These are phyloP conservation scores for Sarocladium brachiariae DNA, from an alignment of 2,329 filamentous ascomycete species.

Conservation along the genomic window DNA sequence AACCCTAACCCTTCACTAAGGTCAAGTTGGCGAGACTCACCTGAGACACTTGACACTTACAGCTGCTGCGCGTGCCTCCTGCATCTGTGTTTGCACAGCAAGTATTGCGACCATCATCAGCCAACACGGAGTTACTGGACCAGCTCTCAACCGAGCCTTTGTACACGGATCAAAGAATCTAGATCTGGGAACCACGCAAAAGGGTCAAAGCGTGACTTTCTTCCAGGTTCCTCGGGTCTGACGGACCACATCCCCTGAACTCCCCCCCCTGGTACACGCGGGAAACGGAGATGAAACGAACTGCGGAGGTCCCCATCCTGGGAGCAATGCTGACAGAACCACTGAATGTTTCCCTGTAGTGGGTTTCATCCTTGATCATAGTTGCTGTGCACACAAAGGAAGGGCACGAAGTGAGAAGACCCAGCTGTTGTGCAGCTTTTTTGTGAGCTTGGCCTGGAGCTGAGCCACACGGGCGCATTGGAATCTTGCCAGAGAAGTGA, in stretches of 20 bases:
- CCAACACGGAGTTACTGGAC: too few species aligned
- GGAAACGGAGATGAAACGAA: slow-evolving; percentile 8
- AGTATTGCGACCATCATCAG: too few species aligned
- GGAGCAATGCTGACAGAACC: not conserved
- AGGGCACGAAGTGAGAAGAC: too few species aligned
- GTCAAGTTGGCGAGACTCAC: not conserved
- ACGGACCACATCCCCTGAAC: too few species aligned
- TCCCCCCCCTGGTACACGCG: too few species aligned
- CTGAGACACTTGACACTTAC: not conserved
- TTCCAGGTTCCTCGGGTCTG: not conserved
- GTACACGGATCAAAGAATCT: too few species aligned
- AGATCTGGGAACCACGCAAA: not conserved
- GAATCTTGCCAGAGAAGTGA: too few species aligned
- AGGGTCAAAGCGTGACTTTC: not conserved
- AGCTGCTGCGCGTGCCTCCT: not conserved
- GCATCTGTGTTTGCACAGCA: too few species aligned
- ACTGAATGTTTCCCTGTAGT: not conserved
- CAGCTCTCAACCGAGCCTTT: too few species aligned
- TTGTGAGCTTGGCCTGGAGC: not conserved
- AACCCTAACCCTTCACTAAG: not conserved
- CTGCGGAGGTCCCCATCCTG: not conserved
- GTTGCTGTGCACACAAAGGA: too few species aligned
- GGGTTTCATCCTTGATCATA: not conserved
- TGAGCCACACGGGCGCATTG: slow-evolving; percentile 10
- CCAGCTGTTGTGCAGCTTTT: too few species aligned